phyloP scores from a whole-genome alignment of 257 asterid species.

The Forsythia viridissima region DNA sequence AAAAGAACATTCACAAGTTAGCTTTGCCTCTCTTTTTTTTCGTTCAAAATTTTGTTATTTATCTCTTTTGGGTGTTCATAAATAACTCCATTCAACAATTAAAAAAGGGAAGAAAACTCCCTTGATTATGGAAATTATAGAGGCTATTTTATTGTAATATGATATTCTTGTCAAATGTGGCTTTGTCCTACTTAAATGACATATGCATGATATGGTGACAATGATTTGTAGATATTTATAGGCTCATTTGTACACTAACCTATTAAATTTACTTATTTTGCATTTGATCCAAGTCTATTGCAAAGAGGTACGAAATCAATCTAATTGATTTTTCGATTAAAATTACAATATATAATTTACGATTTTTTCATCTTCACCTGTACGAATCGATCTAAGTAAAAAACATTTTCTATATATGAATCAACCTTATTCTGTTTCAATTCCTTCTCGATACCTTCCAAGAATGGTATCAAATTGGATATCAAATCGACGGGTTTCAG shows the following conservation, averaged over 20 bases:
- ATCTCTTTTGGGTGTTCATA: neutral
- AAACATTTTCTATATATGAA: too few species aligned
- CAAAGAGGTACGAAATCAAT: too few species aligned
- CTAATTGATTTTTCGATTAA: too few species aligned
- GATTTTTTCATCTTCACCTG: too few species aligned
- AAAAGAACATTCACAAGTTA: neutral
- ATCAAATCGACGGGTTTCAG: neutral
- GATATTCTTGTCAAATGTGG: neutral
- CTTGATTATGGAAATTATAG: neutral
- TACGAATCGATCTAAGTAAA: too few species aligned
- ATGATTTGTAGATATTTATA: neutral
- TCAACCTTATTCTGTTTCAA: too few species aligned
- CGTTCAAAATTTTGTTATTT: neutral
- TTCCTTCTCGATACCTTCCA: too few species aligned
- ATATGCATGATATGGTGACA: neutral
- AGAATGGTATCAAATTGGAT: too few species aligned
- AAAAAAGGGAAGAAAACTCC: neutral
- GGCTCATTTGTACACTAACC: neutral
- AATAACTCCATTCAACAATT: neutral
- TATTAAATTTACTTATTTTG: neutral
- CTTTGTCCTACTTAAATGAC: neutral
- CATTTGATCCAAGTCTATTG: neutral
- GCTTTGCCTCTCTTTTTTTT: neutral
- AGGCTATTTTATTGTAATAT: neutral
- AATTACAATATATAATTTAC: too few species aligned